These are phyloP conservation scores for Dipteronia dyeriana DNA, from an alignment of 345 rosid species.

Conservation along the genomic window DNA sequence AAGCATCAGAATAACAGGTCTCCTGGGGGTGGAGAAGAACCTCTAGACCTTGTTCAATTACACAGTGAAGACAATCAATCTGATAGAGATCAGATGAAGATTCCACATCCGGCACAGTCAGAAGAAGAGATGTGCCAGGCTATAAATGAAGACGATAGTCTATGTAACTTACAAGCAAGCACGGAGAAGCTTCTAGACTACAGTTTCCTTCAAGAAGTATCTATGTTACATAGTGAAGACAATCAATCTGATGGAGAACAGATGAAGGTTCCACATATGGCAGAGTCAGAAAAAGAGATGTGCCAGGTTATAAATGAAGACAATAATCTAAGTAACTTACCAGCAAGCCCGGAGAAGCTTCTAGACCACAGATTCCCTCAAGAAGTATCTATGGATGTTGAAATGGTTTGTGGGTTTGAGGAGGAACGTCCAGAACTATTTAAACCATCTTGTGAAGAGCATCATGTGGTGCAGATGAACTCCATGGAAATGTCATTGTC, in stretches of 20 bases:
- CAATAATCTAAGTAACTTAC: constrained; percentile 19
- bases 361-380: constrained; percentile 20
- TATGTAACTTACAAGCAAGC: constrained; percentile 29
- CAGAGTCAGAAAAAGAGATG: constrained; percentile 22
- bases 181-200: constrained; percentile 41
- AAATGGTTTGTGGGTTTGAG: constrained; percentile 18
- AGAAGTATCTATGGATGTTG: constrained; percentile 16
- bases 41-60: constrained; percentile 11
- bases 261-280: constrained; percentile 18
- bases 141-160: constrained; percentile 17
- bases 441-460: constrained; percentile 28
- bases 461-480: constrained; percentile 31
- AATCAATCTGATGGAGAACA: constrained; percentile 28
- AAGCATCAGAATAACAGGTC: constrained; percentile 15
- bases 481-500: constrained; percentile 25
- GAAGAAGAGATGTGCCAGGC: constrained; percentile 25
- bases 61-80: constrained; percentile 24
- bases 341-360: constrained; percentile 43
- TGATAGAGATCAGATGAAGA: constrained; percentile 24
- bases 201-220: constrained; percentile 17
- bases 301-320: constrained; percentile 20
- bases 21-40: constrained; percentile 22
- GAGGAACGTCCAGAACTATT: constrained; percentile 30
- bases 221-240: constrained; percentile 11
- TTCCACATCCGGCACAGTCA: constrained; percentile 10